A percentile compares a stretch with the other conserved stretches of the same genome.
These are phyloP conservation scores for Candida alai DNA, from an alignment of 805 yeast genomes.

Conservation along the genomic window DNA sequence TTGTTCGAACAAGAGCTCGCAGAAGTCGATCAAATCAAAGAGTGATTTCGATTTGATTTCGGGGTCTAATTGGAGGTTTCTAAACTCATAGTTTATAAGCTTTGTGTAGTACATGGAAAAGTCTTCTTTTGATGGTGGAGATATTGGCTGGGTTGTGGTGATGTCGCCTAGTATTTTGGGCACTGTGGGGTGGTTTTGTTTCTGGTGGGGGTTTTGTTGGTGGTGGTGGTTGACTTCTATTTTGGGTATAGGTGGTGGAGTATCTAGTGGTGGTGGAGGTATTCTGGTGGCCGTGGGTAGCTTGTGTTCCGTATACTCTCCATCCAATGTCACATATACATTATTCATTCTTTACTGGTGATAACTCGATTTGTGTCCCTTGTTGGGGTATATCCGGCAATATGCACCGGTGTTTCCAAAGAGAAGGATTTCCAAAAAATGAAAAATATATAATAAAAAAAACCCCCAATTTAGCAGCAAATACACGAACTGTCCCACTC, in stretches of 20 bases:
- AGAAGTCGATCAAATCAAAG: constrained; percentile 40
- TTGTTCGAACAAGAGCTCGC: constrained; percentile 35
- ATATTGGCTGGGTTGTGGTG: too few relatives aligned
- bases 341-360: constrained; percentile 1
- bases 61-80: constrained; percentile 33
- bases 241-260: too few relatives aligned
- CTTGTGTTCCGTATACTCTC: background rate
- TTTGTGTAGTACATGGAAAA: constrained; percentile 17
- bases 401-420: too few relatives aligned
- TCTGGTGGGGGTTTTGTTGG: background rate
- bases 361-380: too few relatives aligned
- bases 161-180: too few relatives aligned
- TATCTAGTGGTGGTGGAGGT: constrained; percentile 4
- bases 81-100: constrained; percentile 32
- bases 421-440: too few relatives aligned
- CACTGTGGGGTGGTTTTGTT: too few relatives aligned
- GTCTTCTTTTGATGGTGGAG: too few relatives aligned
- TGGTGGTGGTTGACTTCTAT: background rate
- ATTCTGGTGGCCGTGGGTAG: constrained; percentile 1
- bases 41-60: constrained; percentile 27
- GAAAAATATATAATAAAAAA: too few relatives aligned
- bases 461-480: too few relatives aligned
- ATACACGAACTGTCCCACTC: too few relatives aligned
- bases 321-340: constrained; percentile 4
- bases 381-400: too few relatives aligned